Evolutionary conservation across 768 basidiomycete species (phyloP), one percentile per base, ranked within the genome.

Genomic region (Lactarius vividus): DNA sequence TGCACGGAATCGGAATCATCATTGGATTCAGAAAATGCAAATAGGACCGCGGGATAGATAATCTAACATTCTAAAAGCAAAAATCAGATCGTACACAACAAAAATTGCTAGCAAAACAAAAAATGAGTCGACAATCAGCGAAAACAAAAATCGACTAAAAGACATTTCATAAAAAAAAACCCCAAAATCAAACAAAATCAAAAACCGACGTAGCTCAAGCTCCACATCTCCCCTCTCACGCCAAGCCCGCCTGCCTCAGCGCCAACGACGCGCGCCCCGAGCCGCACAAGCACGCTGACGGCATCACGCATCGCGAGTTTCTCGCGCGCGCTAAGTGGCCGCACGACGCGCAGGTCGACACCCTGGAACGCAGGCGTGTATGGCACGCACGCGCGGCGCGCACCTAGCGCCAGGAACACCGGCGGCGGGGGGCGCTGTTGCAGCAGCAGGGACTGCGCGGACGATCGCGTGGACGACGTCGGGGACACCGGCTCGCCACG

Each of bases 161-260:
- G 11, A 4, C 44, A 46, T n/a, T n/a, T 15, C 26, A 55, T 15
- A 28, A 55, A 11, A 49, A 49, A 40, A n/a, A n/a, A n/a, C n/a
- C 13, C 37, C 16, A 18, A 40, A 18, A 33, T 31, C 29, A 39
- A 39, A 16, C n/a, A 10, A 20, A 15, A n/a, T 54, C 62, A 69
- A 63, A 70, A 70, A 10, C 67, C 68, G 2, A 70, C 67, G 18
- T 69, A 70, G 54, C 69, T 70, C 69, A 69, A 61, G 40, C 69
- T 70, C 69, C 66, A 70, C 69, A 70, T 70, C 63, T 70, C 69
- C 33, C 67, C 67, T 46, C 61, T 52, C 40, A 63, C 69, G 15
- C 57, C 66, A 11, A 62, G 57, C 13, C 63, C 62, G 4, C 54
- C 59, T 20, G 62, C 60, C 26, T 63, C 65, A 3, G 65, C 65